Conservation (phyloP, 345 rosid species). For the Eutrema heterophyllum region DNA sequence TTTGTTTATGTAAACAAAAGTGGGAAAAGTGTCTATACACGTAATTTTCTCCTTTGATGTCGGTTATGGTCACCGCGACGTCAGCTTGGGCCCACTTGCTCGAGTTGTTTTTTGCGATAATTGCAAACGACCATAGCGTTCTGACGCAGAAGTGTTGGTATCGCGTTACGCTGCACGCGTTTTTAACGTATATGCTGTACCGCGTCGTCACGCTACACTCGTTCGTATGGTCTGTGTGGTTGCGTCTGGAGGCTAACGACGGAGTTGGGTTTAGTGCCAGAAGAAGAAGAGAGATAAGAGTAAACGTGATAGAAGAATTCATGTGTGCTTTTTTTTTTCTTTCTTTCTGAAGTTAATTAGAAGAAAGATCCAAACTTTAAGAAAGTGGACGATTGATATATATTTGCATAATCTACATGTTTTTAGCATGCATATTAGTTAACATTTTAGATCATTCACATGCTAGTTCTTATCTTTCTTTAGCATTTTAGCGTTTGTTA, state of each 20-base stretch:
- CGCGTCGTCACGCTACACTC: background rate
- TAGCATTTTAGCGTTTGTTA: no score
- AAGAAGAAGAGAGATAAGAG: constrained; percentile 29
- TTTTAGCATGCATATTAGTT: no score
- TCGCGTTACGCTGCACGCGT: constrained; percentile 70
- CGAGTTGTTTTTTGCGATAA: constrained; percentile 45
- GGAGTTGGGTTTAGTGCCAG: constrained; percentile 1
- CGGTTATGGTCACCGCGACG: constrained; percentile 60
- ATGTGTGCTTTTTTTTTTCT: background rate
- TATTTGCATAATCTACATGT: no score
- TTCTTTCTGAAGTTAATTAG: background rate
- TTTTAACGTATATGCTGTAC: constrained; percentile 39
- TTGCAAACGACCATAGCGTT: constrained; percentile 61
- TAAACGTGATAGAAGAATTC: background rate
- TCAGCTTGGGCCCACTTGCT: constrained; percentile 78
- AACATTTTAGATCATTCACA: no score
- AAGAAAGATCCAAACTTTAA: background rate
- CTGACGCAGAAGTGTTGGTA: constrained; percentile 53
- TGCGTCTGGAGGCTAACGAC: constrained; percentile 5
- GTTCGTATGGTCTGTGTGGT: constrained; percentile 2
- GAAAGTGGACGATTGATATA: constrained; percentile 1
- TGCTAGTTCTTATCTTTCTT: no score
- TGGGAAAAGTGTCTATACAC: no score
- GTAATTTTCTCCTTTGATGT: no score
- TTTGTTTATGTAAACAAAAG: no score